Evolutionary conservation across 225 moss, liverwort and hornwort genomes (phyloP), one percentile per base, ranked within the genome.

Genomic region (Physcomitrium patens): DNA sequence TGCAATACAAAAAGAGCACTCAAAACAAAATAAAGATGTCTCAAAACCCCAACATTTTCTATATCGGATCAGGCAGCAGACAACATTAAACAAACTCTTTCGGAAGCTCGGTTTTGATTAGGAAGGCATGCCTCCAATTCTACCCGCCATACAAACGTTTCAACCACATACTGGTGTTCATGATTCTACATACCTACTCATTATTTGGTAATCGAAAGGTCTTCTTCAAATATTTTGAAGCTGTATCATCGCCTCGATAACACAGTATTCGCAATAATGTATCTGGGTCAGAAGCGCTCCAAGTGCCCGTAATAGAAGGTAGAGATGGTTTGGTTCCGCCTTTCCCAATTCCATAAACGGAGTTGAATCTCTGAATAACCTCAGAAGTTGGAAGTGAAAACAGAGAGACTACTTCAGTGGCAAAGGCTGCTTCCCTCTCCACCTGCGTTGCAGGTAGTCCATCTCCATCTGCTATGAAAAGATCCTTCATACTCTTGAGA

Each of bases 391-490:
- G 71, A 31, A 77, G 70, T 45, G 79, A 75, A 63, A 94, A 99
- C 54, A 94, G 76, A 1, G 79, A 78, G 37, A 99, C 77, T 0
- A 99, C 82, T 74, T 87, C 80, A 5, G 37, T 54, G 13, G 89
- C 75, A 54, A 85, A 68, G 0, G 56, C 74, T 0, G 86, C 89
- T 63, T 93, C 92, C 18, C 81, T 77, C 41, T 90, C 89, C 74
- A 94, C 93, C 45, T 91, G 81, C 10, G 89, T 90, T 7, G 86
- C 81, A 5, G 93, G 91, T 54, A 99, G 76, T 14, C 97, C 97
- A 62, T 94, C 94, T 12, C 97, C 97, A 45, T 93, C 97, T 1
- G 94, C 94, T 24, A 89, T 78, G 64, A 99, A 99, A 8, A 99
- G 69, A 23, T 99, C 94, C 77, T 91, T 99, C 23, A 99, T 67